Evolutionary conservation across 148 eudicot species (phyloP), one percentile per base, ranked within the genome.

Genomic region (Vaccinium darrowii): DNA sequence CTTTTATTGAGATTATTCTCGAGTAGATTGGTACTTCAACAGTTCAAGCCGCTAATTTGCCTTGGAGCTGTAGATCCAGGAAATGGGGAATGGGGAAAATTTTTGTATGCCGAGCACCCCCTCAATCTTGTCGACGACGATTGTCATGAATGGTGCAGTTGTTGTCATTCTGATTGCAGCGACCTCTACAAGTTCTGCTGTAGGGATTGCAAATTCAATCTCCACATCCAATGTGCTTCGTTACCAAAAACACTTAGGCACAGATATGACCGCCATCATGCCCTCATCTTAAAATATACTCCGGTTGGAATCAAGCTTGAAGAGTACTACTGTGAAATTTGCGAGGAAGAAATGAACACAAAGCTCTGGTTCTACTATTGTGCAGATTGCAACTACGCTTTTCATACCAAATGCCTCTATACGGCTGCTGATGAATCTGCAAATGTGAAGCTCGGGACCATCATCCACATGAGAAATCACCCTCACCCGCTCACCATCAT

Each of bases 321-420:
- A 12, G 82, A 80, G 0, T 57, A 33, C 58, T 80, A 57, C 13
- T 80, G 82, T 36, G 82, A 58, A 60, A 9, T 80, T 16, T 60
- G 54, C 0, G 72, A 80, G 51, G 72, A 80, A 11, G 72, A 80
- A 43, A 18, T 60, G 15, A 30, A 80, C 16, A 27, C 53, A 7
- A 60, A 25, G 72, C 36, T 1, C 19, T 60, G 82, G 82, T 58
- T 80, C 52, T 80, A 58, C 33, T 67, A 36, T 79, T 79, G 81
- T 15, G 33, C 16, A 8, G 81, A 79, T 23, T 79, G 65, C 63
- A 58, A 78, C 25, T 49, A 79, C 50, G 30, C 21, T 79, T 14
- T 56, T 56, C 50, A 30, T 30, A 25, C 12, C n/a, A 12, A 11
- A 14, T 79, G 82, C 82, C 27, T 72, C 47, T 33, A 16, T 33